These are phyloP conservation scores for Trichoderma afroharzianum DNA, from an alignment of 2,329 filamentous ascomycete genomes.

Conservation along the genomic window DNA sequence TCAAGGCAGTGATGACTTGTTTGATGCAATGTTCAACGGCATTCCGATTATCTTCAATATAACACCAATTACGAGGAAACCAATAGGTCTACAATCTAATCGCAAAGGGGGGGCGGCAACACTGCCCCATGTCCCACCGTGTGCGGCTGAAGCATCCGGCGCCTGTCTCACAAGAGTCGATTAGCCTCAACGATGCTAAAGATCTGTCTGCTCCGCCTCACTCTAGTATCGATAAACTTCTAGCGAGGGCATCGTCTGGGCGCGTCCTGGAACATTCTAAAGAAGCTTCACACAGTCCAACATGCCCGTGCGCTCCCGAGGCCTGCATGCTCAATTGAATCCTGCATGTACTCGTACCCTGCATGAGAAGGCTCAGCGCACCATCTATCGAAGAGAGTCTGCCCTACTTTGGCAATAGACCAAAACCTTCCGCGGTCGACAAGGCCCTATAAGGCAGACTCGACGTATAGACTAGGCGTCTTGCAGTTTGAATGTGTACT, in stretches of 20 bases:
- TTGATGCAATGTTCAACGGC: not conserved
- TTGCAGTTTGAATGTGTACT: not conserved
- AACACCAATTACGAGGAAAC: not conserved
- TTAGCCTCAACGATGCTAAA: not conserved
- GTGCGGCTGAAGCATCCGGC: slow-evolving; percentile 3
- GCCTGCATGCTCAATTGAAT: not conserved
- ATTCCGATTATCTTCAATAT: not conserved
- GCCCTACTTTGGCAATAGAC: not conserved
- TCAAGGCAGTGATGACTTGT: not conserved
- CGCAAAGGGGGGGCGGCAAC: slow-evolving; percentile 3
- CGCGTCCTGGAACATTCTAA: not conserved
- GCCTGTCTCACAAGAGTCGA: not conserved
- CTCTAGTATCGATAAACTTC: not conserved
- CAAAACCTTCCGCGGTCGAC: not conserved
- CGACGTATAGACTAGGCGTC: not conserved
- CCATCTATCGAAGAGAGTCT: not conserved
- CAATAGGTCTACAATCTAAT: not conserved
- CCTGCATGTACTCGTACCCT: not conserved
- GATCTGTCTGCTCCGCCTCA: not conserved
- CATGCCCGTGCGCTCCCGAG: not conserved
- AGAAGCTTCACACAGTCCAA: not conserved
- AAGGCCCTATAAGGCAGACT: slow-evolving; percentile 11
- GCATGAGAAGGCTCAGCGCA: not conserved
- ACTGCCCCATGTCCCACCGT: slow-evolving; percentile 9
- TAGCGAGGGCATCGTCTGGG: not conserved